Base-by-base conservation (phyloP, 2,329 filamentous ascomycete species). In the Penicillium sp. region DNA sequence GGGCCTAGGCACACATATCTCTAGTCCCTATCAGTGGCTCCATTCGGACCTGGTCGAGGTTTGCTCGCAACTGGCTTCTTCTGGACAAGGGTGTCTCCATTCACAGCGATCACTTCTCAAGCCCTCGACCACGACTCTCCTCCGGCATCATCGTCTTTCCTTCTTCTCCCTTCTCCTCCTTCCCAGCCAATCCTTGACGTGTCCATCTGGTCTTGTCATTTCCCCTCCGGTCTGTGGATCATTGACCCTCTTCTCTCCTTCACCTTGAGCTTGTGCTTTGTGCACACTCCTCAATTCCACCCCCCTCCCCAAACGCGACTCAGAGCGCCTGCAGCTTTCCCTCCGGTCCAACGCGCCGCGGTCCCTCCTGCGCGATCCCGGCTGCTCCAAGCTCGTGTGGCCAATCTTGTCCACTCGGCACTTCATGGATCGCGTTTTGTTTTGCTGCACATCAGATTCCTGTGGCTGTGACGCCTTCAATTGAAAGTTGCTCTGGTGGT, bases 321-420 rank as follows among this genome's bases (percentile, higher is more conserved):
- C 35, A 43, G 60, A 59, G 5, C 11, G 58, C 60, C 63, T 66
- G 64, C 64, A 64, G 63, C 63, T 60, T 61, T 55, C 62, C 61
- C 52, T 48, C 46, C 48, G 40, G 46, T 47, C 48, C 46, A 51
- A 51, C 54, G 54, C 52, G 52, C 50, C 40, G 47, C 52, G 46
- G 37, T 51, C 39, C 42, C 24, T 56, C 46, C 51, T 59, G 55
- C 55, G 55, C 52, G 52, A 60, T 58, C 54, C 57, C 57, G 55
- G 54, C 51, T 54, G 54, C 39, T 58, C 46, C 51, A 57, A 45
- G 51, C 52, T 46, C 18, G 43, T 55, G 55, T 48, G 45, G 48
- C 46, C 54, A 56, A 49, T 46, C 45, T 50, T 57, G 50, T 9
- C 52, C 51, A 55, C 38, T 50, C 48, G 48, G 50, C 43, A 38